Percentiles rank a stretch among this genome's conserved stretches.
Evolutionary conservation across 2,329 filamentous ascomycete genomes (phyloP).

Genomic region (Pleomassaria siparia): DNA sequence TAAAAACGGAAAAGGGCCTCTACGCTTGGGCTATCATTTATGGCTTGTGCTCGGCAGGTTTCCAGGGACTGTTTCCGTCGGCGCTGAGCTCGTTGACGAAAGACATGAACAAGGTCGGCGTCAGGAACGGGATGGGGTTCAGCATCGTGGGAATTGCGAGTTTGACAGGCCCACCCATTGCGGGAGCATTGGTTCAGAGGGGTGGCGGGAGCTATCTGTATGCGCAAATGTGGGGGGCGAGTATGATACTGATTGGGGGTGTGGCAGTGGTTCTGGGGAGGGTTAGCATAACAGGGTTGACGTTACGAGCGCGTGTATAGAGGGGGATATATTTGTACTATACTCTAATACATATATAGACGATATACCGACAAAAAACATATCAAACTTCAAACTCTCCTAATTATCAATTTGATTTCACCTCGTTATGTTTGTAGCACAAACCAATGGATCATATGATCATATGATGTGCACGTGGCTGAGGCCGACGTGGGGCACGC

Average conservation of each 20-base stretch:
- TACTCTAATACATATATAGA: not conserved
- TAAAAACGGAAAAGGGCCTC: slow-evolving; percentile 42
- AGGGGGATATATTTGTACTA: too few species aligned
- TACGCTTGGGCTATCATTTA: slow-evolving; percentile 50
- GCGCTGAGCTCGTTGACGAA: slow-evolving; percentile 47
- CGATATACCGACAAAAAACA: too few species aligned
- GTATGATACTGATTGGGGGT: slow-evolving; percentile 31
- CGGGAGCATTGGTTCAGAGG: slow-evolving; percentile 48
- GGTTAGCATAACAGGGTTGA: slow-evolving; percentile 32
- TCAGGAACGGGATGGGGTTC: slow-evolving; percentile 53
- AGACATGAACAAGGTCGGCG: slow-evolving; percentile 51
- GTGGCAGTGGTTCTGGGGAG: slow-evolving; percentile 32
- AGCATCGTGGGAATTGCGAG: slow-evolving; percentile 48
- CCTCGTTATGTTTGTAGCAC: too few species aligned
- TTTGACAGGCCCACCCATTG: slow-evolving; percentile 51
- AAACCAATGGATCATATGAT: too few species aligned
- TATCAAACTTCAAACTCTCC: too few species aligned
- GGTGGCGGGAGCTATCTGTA: slow-evolving; percentile 45
- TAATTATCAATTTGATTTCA: too few species aligned
- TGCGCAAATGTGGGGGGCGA: slow-evolving; percentile 47
- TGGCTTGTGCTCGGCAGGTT: slow-evolving; percentile 48
- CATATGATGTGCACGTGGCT: too few species aligned
- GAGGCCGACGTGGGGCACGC: too few species aligned
- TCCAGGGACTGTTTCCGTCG: slow-evolving; percentile 50
- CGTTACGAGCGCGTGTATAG: slow-evolving; percentile 27